Conservation (phyloP, 1,284 basidiomycete species). For the Grifola frondosa region DNA sequence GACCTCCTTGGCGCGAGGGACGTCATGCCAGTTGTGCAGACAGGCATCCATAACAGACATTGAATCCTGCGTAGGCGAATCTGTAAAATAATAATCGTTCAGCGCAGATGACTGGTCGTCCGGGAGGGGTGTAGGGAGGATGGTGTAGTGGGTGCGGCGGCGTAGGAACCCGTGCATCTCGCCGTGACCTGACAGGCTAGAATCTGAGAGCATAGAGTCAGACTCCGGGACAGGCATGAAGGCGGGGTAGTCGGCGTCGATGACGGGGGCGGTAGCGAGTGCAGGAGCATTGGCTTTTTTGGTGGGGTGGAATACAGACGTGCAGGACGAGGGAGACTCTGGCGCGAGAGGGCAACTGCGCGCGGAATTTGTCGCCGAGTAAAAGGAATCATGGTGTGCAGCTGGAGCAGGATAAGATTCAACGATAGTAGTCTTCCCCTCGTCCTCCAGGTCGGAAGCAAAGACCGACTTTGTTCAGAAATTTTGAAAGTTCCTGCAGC, state of each 20-base stretch:
- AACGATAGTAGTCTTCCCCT: too few relatives aligned
- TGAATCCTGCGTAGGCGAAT: slow-evolving; percentile 64
- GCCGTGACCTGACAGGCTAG: slow-evolving; percentile 7
- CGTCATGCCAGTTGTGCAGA: slow-evolving; percentile 68
- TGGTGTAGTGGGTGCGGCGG: slow-evolving; percentile 47
- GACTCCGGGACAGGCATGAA: slow-evolving; percentile 39
- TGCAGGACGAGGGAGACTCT: slow-evolving; percentile 64
- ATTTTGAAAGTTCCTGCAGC: too few relatives aligned
- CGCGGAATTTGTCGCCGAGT: slow-evolving; percentile 38
- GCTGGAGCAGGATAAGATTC: neutral
- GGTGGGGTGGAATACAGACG: slow-evolving; percentile 65
- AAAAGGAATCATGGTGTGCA: slow-evolving; percentile 31
- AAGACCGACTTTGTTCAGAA: too few relatives aligned
- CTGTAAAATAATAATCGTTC: slow-evolving; percentile 61
- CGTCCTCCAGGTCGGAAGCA: too few relatives aligned
- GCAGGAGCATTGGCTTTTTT: slow-evolving; percentile 53
- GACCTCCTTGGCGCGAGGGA: slow-evolving; percentile 65
- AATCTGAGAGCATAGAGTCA: slow-evolving; percentile 5
- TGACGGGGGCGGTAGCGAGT: slow-evolving; percentile 41
- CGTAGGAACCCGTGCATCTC: slow-evolving; percentile 51
- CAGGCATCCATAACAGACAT: slow-evolving; percentile 80
- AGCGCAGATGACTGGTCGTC: slow-evolving; percentile 36
- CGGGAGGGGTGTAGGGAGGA: slow-evolving; percentile 65
- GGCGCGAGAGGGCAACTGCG: slow-evolving; percentile 59
- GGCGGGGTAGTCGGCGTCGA: slow-evolving; percentile 39